These are phyloP conservation scores for Apiotrichum montevideense DNA, from an alignment of 1,284 basidiomycete genomes.

Conservation along the genomic window DNA sequence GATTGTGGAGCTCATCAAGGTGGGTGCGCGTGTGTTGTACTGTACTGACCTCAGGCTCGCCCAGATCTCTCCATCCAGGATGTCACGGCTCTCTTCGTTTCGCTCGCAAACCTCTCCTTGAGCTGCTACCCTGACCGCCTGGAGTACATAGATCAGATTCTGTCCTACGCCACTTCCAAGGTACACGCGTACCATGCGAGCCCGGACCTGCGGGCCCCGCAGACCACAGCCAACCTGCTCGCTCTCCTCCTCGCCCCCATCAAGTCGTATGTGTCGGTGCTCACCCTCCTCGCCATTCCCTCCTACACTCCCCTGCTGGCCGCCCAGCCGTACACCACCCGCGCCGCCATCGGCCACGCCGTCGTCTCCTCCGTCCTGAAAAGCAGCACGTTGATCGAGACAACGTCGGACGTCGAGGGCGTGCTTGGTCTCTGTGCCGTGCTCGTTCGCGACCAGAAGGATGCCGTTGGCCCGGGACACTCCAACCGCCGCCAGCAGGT, in stretches of 20 bases:
- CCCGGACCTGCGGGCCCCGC: slow-evolving; percentile 76
- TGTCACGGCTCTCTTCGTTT: slow-evolving; percentile 86
- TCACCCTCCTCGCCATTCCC: slow-evolving; percentile 86
- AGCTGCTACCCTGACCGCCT: slow-evolving; percentile 91
- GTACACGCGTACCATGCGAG: slow-evolving; percentile 75
- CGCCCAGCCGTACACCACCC: slow-evolving; percentile 77
- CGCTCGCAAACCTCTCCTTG: slow-evolving; percentile 82
- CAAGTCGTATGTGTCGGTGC: slow-evolving; percentile 85
- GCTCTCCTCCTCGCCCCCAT: slow-evolving; percentile 84
- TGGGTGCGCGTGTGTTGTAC: slow-evolving; percentile 34
- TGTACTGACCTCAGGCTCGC: slow-evolving; percentile 59
- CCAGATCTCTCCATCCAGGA: slow-evolving; percentile 93
- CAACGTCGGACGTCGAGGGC: slow-evolving; percentile 82
- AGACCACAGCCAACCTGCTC: slow-evolving; percentile 81
- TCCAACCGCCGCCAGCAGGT: slow-evolving; percentile 38
- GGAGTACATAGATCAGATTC: slow-evolving; percentile 90
- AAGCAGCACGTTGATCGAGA: slow-evolving; percentile 87
- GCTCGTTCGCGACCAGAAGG: slow-evolving; percentile 79
- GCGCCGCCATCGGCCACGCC: slow-evolving; percentile 82
- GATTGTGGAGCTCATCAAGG: slow-evolving; percentile 94
- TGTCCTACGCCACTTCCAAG: slow-evolving; percentile 78
- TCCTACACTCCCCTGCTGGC: slow-evolving; percentile 74
- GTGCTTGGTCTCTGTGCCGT: slow-evolving; percentile 86
- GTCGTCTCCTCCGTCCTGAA: slow-evolving; percentile 86
- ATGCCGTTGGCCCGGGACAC: slow-evolving; percentile 52